Evolutionary conservation across 1,284 basidiomycete species (phyloP), one percentile per base, ranked within the genome.

Genomic region (Puccinia novopanici): DNA sequence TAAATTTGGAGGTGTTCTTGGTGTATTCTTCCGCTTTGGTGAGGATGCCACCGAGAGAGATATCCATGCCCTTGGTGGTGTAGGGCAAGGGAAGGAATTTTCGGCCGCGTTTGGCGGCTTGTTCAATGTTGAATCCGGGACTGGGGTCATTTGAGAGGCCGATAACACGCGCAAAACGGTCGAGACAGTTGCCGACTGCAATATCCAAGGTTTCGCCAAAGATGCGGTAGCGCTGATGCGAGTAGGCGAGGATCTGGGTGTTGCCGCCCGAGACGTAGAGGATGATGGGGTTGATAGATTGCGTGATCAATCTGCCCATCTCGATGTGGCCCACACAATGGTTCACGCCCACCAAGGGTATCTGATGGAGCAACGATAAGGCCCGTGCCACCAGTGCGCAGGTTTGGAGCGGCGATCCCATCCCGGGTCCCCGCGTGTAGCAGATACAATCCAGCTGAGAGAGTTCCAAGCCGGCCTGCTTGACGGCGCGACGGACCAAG

Each of bases 251-350:
- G 48, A 99, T 95, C 87, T 99, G 97, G 0, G 97, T 99, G 86
- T 99, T 99, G 13, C 97, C 97, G 19, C 97, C 97, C 0, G 95
- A 98, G 15, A 99, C 97, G 85, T 99, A 99, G 48, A 99, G 90
- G 1, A 99, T 95, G 83, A 99, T 92, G 0, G 97, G 97, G 84
- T 98, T 97, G 81, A 91, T 90, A 0, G 97, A 95, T 50, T 92
- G 92, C 0, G 97, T 99, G 83, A 99, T 94, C 83, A 94, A 90
- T 52, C 97, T 89, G 27, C 97, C 97, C 93, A 99, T 99, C 86
- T 99, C 97, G 83, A 99, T 99, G 97, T 95, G 95, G 48, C 97
- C 97, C 27, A 99, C 92, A 84, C 97, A 99, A 86, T 99, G 97
- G 85, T 99, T 99, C 37, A 99, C 97, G 2, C 94, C 95, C 4